phyloP scores from a whole-genome alignment of 176 grass and related monocot genomes.

The Triticum turgidum region DNA sequence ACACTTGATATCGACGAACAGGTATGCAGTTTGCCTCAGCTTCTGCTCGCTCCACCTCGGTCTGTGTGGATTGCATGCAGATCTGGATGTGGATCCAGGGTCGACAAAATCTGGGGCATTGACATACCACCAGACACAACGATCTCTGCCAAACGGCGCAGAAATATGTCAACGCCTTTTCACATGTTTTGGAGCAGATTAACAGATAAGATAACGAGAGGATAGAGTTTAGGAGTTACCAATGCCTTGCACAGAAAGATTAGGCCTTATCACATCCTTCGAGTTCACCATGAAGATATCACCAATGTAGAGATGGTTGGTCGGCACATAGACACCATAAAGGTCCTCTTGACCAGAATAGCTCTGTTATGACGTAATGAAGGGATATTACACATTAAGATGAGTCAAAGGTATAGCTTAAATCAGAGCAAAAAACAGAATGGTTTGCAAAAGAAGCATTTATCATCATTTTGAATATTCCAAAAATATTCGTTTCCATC shows the following conservation, averaged over 20 bases:
- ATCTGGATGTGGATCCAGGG: conserved; percentile 59
- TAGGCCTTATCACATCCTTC: conserved; percentile 91
- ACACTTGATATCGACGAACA: too few species aligned
- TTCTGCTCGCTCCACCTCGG: conserved; percentile 56
- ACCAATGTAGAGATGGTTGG: conserved; percentile 97
- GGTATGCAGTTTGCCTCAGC: conserved; percentile 21
- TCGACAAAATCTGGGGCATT: conserved; percentile 88
- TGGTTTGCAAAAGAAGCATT: background rate
- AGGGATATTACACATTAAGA: background rate
- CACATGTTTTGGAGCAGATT: conserved; percentile 1
- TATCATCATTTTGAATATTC: background rate
- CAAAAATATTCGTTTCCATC: background rate
- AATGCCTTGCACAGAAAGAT: conserved; percentile 95
- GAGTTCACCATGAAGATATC: conserved; percentile 96
- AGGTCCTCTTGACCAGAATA: conserved; percentile 94
- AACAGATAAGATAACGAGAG: background rate
- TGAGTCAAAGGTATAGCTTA: background rate
- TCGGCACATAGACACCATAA: conserved; percentile 92
- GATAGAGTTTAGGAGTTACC: conserved; percentile 39
- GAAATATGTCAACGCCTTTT: background rate
- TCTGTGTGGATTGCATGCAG: conserved; percentile 32
- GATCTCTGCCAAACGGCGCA: conserved; percentile 58
- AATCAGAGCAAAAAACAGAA: background rate
- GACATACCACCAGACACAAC: conserved; percentile 98
- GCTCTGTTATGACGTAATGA: conserved; percentile 52